Evolutionary conservation across 768 basidiomycete species (phyloP).

Genomic region (Rhodotorula sphaerocarpa): DNA sequence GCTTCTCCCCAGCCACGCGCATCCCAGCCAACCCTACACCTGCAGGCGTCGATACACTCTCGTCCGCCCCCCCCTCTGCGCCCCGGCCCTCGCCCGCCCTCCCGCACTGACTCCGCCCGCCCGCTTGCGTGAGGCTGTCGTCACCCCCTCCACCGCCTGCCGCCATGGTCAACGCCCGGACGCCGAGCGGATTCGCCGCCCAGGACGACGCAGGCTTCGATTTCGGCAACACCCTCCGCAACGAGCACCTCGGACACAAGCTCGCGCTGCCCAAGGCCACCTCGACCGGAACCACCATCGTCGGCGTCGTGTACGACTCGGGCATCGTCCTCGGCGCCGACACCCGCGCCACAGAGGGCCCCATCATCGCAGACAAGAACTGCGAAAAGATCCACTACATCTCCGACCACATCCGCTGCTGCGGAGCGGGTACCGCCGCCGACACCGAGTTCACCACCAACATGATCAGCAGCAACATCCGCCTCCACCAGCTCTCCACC

Average conservation of each 20-base stretch:
- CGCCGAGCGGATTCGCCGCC: not conserved
- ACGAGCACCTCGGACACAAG: conserved; percentile 25
- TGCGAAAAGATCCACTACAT: conserved; percentile 99
- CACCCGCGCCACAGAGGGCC: conserved; percentile 87
- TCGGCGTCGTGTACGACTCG: conserved; percentile 77
- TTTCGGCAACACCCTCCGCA: conserved; percentile 37
- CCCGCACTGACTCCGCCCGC: no score
- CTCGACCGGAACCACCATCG: conserved; percentile 62
- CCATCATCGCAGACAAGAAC: conserved; percentile 97
- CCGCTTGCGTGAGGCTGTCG: no score
- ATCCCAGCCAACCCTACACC: no score
- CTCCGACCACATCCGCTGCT: conserved; percentile 88
- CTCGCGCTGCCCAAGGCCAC: conserved; percentile 42
- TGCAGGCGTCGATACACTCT: no score
- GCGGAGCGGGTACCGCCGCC: conserved; percentile 97
- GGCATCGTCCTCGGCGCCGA: conserved; percentile 94
- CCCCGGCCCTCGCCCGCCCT: no score
- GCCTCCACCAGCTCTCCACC: conserved; percentile 79
- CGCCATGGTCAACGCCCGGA: not conserved
- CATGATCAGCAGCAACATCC: conserved; percentile 90
- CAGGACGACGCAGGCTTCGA: conserved; percentile 31
- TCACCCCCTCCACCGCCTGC: not conserved
- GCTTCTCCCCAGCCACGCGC: no score
- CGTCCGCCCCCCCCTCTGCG: no score
- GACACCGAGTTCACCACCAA: conserved; percentile 90